Conservation (phyloP, 306 rosid genomes). For the Castanea mollissima region DNA sequence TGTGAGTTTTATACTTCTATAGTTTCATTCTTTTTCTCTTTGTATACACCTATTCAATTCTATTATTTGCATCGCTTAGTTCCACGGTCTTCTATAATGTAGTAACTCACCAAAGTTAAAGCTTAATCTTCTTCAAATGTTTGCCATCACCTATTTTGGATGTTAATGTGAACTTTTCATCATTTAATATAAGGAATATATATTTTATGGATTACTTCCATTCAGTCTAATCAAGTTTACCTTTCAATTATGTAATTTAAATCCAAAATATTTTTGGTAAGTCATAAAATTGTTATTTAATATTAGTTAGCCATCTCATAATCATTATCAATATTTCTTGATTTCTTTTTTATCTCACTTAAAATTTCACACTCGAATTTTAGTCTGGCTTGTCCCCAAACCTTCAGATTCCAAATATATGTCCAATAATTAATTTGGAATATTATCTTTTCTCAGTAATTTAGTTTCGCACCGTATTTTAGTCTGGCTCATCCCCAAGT, state of each 20-base stretch:
- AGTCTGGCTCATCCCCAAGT: neutral
- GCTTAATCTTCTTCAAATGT: slow-evolving; percentile 12
- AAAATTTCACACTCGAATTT: neutral
- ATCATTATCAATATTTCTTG: neutral
- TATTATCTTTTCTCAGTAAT: neutral
- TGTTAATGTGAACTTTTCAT: slow-evolving; percentile 5
- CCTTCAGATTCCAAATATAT: neutral
- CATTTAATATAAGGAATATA: neutral
- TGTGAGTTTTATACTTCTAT: slow-evolving; percentile 46
- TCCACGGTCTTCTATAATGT: neutral
- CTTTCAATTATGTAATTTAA: neutral
- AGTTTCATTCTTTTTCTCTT: neutral
- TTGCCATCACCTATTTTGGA: slow-evolving; percentile 5
- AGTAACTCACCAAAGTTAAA: neutral
- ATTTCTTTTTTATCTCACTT: neutral
- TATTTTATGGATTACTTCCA: neutral
- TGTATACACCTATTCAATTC: neutral
- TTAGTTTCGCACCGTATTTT: neutral
- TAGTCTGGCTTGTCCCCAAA: neutral
- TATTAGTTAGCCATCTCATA: neutral
- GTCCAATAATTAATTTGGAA: neutral
- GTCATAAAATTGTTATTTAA: neutral
- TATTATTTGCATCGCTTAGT: neutral
- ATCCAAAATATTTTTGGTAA: neutral
- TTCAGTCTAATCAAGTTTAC: neutral